Evolutionary conservation across 2,329 filamentous ascomycete genomes (phyloP), one percentile per base, ranked within the genome.

Genomic region (Diaporthe longicolla): DNA sequence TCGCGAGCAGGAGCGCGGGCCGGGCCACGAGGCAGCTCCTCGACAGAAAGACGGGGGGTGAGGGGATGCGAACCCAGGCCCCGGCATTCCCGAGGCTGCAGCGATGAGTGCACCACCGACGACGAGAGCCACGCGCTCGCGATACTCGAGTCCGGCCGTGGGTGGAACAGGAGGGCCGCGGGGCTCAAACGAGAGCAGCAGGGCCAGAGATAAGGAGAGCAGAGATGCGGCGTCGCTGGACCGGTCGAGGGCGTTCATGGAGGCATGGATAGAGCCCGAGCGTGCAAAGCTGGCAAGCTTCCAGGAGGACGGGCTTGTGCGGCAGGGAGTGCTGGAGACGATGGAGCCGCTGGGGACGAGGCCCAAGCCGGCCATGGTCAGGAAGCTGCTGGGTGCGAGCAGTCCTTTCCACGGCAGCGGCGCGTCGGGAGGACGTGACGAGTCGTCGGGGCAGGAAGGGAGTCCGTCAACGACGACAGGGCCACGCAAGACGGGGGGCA

Each of bases 271-370:
- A 76, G 89, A 91, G 80, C 89, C 89, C 15, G 84, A 88, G 10
- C 83, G 90, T 52, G 88, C 90, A 82, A 87, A 84, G 82, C 90
- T 88, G 82, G 81, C 95, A 15, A 96, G 93, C 81, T 97, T 93
- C 81, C 91, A 94, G 85, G 94, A 97, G 81, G 90, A 89, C 73
- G 93, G 93, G 58, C 88, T 97, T 78, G 87, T 93, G 79, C 88
- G 93, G 65, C 90, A 91, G 82, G 94, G 94, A 76, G 93, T 97
- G 24, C 86, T 97, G 74, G 92, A 94, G 82, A 92, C 92, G 79
- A 97, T 97, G 95, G 92, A 92, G 70, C 92, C 95, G 35, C 85
- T 98, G 72, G 95, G 95, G 54, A 89, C 91, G 71, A 87, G 92
- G 78, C 95, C 95, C 17, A 90, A 89, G 83, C 88, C 87, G 29